phyloP scores from a whole-genome alignment of 2,329 filamentous ascomycete species.

The Arthroderma sp. region DNA sequence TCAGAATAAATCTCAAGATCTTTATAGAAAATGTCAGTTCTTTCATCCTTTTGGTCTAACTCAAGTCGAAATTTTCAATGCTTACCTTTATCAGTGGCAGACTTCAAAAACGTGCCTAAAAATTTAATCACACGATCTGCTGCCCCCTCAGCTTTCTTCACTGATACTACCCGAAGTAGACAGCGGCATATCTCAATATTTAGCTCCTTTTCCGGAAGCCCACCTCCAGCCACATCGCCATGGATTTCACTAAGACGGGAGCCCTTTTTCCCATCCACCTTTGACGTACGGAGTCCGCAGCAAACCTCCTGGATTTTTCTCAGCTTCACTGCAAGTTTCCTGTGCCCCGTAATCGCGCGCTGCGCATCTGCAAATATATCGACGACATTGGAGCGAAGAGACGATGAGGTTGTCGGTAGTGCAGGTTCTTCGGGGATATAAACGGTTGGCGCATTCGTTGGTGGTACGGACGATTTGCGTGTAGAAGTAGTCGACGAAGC shows the following conservation, averaged over 20 bases:
- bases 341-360: constrained; percentile 74
- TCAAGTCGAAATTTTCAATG: not conserved
- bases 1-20: constrained; percentile 54
- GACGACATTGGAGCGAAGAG: constrained; percentile 61
- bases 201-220: constrained; percentile 64
- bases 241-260: constrained; percentile 19
- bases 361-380: constrained; percentile 70
- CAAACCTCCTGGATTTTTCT: constrained; percentile 85
- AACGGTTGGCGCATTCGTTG: constrained; percentile 51
- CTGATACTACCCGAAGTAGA: constrained; percentile 64
- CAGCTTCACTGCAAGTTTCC: constrained; percentile 76
- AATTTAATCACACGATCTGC: constrained; percentile 81
- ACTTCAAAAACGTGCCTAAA: constrained; percentile 70
- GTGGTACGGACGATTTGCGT: constrained; percentile 45
- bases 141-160: constrained; percentile 83
- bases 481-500: constrained; percentile 24
- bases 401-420: constrained; percentile 32
- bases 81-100: constrained; percentile 49
- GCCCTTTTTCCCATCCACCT: constrained; percentile 24
- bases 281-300: constrained; percentile 42
- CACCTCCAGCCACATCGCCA: constrained; percentile 41
- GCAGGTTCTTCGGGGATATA: constrained; percentile 52
- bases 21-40: constrained; percentile 28
- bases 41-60: not conserved
- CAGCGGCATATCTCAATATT: constrained; percentile 76